Percentiles rank a stretch among this genome's conserved stretches.
These are phyloP conservation scores for Diplocarpon mali DNA, from an alignment of 2,329 filamentous ascomycete species.

Conservation along the genomic window DNA sequence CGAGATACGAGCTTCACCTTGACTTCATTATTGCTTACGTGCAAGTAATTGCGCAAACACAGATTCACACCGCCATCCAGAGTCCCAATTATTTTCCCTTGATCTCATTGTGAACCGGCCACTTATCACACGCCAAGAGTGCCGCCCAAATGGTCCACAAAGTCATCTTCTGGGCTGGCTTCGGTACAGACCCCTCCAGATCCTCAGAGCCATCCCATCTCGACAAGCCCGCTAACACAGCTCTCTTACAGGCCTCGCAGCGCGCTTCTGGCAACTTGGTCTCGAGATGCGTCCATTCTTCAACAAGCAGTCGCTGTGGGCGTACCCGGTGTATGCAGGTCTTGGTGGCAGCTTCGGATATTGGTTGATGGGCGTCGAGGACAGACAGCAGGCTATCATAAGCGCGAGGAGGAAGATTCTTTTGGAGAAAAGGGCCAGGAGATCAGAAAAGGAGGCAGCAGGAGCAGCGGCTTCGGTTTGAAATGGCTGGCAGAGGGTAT, in stretches of 20 bases:
- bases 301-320: constrained; percentile 74
- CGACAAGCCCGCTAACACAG: constrained; percentile 16
- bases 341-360: constrained; percentile 90
- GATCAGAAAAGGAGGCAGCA: constrained; percentile 53
- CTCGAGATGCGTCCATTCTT: constrained; percentile 97
- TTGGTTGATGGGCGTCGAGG: constrained; percentile 87
- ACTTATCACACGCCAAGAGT: neutral
- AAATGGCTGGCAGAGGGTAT: neutral
- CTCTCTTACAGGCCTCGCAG: constrained; percentile 60
- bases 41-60: neutral
- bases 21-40: neutral
- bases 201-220: constrained; percentile 6
- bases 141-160: constrained; percentile 31
- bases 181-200: constrained; percentile 54
- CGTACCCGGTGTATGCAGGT: constrained; percentile 79
- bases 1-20: constrained; percentile 3
- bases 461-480: constrained; percentile 20
- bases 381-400: constrained; percentile 67
- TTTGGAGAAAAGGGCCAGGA: constrained; percentile 80
- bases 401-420: constrained; percentile 68
- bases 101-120: neutral
- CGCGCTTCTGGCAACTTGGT: constrained; percentile 91
- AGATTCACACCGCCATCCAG: constrained; percentile 5
- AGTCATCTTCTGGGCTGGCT: constrained; percentile 77
- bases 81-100: neutral